Percentiles rank a stretch among this genome's conserved stretches.
phyloP scores from a whole-genome alignment of 1,284 basidiomycete species.

The Apiotrichum veenhuisii region DNA sequence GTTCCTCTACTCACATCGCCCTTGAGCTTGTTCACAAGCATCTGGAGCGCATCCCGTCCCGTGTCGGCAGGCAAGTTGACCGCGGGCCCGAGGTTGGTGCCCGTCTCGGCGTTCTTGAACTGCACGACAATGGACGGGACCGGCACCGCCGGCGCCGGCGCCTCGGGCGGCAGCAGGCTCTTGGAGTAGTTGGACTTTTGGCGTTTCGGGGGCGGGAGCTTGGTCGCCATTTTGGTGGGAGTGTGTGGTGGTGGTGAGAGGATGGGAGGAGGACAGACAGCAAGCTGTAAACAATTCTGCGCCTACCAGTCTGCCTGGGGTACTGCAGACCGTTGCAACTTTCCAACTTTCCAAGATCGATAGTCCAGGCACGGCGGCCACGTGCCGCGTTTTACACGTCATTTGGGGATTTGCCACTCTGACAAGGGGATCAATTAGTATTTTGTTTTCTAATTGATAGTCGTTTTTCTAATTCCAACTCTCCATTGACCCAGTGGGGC shows the following conservation, averaged over 20 bases:
- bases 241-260: neutral
- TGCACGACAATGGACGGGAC: slow-evolving; percentile 75
- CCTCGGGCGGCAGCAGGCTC: slow-evolving; percentile 47
- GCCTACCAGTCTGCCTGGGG: too few species aligned
- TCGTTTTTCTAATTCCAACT: neutral
- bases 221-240: slow-evolving; percentile 62
- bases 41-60: slow-evolving; percentile 75
- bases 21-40: slow-evolving; percentile 76
- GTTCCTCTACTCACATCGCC: slow-evolving; percentile 61
- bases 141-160: slow-evolving; percentile 54
- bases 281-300: neutral
- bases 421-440: neutral
- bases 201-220: slow-evolving; percentile 78
- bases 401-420: neutral
- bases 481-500: too few species aligned
- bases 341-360: neutral
- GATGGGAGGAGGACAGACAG: too few species aligned
- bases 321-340: neutral
- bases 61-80: slow-evolving; percentile 84
- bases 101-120: slow-evolving; percentile 83
- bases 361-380: neutral
- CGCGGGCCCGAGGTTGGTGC: slow-evolving; percentile 71
- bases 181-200: slow-evolving; percentile 71
- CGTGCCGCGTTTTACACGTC: neutral
- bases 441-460: neutral